Conservation (phyloP, 306 rosid genomes). For the Lupinus albus region DNA sequence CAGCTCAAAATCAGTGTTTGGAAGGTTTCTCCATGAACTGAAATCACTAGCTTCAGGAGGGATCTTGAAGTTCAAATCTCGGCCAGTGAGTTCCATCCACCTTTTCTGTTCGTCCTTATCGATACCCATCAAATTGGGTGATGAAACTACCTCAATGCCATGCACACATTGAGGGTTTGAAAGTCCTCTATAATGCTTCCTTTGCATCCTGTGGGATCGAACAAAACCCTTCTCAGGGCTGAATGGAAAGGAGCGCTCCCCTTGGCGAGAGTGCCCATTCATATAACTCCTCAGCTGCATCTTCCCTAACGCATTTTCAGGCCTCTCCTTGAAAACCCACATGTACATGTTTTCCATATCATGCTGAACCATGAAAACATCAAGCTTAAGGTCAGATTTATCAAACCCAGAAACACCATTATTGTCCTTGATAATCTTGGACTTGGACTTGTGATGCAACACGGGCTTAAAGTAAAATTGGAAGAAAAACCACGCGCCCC, state of each 20-base stretch:
- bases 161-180: slow-evolving; percentile 70
- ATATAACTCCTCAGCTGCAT: slow-evolving; percentile 73
- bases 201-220: slow-evolving; percentile 69
- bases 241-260: slow-evolving; percentile 65
- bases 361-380: slow-evolving; percentile 70
- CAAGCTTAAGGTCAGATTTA: slow-evolving; percentile 61
- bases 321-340: slow-evolving; percentile 78
- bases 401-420: slow-evolving; percentile 58
- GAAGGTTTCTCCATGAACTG: slow-evolving; percentile 64
- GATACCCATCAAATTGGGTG: slow-evolving; percentile 55
- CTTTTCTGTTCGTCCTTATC: slow-evolving; percentile 60
- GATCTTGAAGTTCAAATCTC: slow-evolving; percentile 58
- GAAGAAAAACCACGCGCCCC: slow-evolving; percentile 78
- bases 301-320: slow-evolving; percentile 66
- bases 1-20: slow-evolving; percentile 55
- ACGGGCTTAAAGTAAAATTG: slow-evolving; percentile 65
- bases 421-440: slow-evolving; percentile 48
- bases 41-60: slow-evolving; percentile 65
- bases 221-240: slow-evolving; percentile 65
- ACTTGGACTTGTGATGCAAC: slow-evolving; percentile 55
- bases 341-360: slow-evolving; percentile 75
- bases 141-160: slow-evolving; percentile 62
- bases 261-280: slow-evolving; percentile 75
- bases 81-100: slow-evolving; percentile 72
- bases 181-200: slow-evolving; percentile 71